Conservation (phyloP, 768 basidiomycete genomes). For the Cystoderma amianthinum region DNA sequence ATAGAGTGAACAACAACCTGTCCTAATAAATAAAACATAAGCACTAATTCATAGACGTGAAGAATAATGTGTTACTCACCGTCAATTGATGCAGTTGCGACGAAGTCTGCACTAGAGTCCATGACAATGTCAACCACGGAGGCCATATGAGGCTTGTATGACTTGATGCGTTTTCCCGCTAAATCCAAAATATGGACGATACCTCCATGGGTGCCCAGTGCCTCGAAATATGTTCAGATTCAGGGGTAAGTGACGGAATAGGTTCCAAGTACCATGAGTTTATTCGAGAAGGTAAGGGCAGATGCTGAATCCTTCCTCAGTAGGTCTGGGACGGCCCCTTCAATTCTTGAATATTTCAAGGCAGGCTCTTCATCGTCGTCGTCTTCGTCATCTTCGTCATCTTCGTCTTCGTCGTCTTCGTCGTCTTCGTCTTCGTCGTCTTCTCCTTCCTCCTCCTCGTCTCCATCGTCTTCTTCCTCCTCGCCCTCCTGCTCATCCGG, state of each 20-base stretch:
- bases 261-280: conserved; percentile 50
- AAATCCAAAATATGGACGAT: conserved; percentile 82
- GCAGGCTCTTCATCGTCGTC: conserved; percentile 89
- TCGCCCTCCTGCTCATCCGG: conserved; percentile 3
- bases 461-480: conserved; percentile 14
- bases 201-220: conserved; percentile 89
- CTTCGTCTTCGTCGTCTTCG: conserved; percentile 39
- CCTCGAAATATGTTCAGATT: conserved; percentile 37
- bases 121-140: conserved; percentile 82
- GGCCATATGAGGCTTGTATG: conserved; percentile 85
- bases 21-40: conserved; percentile 61
- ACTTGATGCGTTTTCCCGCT: conserved; percentile 76
- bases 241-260: not conserved
- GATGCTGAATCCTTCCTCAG: conserved; percentile 89
- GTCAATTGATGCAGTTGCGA: conserved; percentile 90
- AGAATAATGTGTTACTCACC: conserved; percentile 47
- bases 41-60: too few species aligned
- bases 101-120: conserved; percentile 80
- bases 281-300: conserved; percentile 67
- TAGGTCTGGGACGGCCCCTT: conserved; percentile 64
- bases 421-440: conserved; percentile 20
- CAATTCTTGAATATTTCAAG: conserved; percentile 84
- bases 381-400: conserved; percentile 50
- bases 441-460: conserved; percentile 16
- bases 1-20: conserved; percentile 86